Conservation (phyloP, 306 rosid genomes). For the Casuarina equisetifolia region DNA sequence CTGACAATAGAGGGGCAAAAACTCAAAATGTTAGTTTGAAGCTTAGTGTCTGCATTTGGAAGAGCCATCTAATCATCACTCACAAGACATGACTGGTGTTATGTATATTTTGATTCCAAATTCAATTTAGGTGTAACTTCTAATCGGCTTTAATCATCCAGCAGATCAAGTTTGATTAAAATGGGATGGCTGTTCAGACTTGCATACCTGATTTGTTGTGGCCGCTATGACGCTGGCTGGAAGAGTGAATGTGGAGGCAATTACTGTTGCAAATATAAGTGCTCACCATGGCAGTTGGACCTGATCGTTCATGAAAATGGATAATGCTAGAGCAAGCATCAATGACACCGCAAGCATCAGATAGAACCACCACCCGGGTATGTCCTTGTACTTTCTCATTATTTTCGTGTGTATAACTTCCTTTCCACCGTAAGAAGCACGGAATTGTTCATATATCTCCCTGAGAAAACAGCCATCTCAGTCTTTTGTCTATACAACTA, state of each 20-base stretch:
- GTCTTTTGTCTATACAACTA: background rate
- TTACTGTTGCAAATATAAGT: conserved; percentile 54
- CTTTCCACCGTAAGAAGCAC: conserved; percentile 42
- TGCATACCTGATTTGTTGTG: conserved; percentile 41
- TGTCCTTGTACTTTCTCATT: conserved; percentile 60
- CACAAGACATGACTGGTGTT: too few species aligned
- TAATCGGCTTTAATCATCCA: background rate
- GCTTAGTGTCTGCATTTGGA: background rate
- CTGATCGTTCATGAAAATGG: conserved; percentile 45
- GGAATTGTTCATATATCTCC: conserved; percentile 39
- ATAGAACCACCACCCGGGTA: conserved; percentile 76
- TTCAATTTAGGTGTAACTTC: background rate
- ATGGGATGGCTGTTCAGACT: too few species aligned
- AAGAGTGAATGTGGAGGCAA: conserved; percentile 40
- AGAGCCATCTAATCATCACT: background rate
- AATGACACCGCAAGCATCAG: conserved; percentile 38
- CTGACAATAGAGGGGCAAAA: conserved; percentile 23
- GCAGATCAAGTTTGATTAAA: background rate
- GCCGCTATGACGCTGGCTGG: conserved; percentile 44
- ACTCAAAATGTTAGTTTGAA: too few species aligned
- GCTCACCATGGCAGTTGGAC: conserved; percentile 81
- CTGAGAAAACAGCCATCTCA: conserved; percentile 27
- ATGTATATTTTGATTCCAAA: too few species aligned
- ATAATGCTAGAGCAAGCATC: conserved; percentile 36
- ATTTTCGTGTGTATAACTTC: conserved; percentile 63